Evolutionary conservation across 1,284 basidiomycete species (phyloP).

Genomic region (Anthracocystis panici-leucophaei): DNA sequence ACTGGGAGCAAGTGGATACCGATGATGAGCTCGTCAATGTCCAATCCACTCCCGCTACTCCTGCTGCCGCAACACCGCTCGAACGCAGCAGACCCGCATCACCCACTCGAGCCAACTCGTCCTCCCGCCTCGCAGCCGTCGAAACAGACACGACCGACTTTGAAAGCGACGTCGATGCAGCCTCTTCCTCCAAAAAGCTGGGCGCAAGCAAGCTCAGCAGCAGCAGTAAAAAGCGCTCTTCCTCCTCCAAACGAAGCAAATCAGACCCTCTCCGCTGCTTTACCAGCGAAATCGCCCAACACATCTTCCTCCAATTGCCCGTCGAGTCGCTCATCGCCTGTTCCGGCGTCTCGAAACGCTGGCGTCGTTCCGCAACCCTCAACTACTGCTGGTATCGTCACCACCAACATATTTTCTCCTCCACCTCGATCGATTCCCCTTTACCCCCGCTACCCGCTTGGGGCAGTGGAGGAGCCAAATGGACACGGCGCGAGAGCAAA

Average conservation of each 20-base stretch:
- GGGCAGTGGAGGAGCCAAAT: conserved; percentile 53
- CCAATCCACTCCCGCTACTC: conserved; percentile 37
- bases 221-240: conserved; percentile 15
- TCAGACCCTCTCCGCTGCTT: conserved; percentile 58
- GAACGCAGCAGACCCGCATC: conserved; percentile 47
- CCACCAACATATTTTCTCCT: conserved; percentile 36
- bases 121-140: conserved; percentile 38
- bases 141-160: conserved; percentile 49
- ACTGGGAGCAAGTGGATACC: conserved; percentile 58
- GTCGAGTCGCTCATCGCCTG: conserved; percentile 48
- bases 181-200: conserved; percentile 4
- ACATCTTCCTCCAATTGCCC: conserved; percentile 63
- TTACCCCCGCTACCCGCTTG: conserved; percentile 33
- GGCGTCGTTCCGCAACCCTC: conserved; percentile 61
- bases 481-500: conserved; percentile 62
- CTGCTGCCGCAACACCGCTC: conserved; percentile 42
- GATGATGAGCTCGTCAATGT: conserved; percentile 56
- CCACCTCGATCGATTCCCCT: conserved; percentile 32
- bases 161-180: conserved; percentile 29
- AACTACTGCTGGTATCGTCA: conserved; percentile 64
- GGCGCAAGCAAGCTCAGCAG: conserved; percentile 26
- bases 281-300: conserved; percentile 60
- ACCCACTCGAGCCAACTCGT: conserved; percentile 26
- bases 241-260: conserved; percentile 41
- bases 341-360: conserved; percentile 56